phyloP scores from a whole-genome alignment of 495 filamentous ascomycete genomes.

The Neurospora hispaniola region DNA sequence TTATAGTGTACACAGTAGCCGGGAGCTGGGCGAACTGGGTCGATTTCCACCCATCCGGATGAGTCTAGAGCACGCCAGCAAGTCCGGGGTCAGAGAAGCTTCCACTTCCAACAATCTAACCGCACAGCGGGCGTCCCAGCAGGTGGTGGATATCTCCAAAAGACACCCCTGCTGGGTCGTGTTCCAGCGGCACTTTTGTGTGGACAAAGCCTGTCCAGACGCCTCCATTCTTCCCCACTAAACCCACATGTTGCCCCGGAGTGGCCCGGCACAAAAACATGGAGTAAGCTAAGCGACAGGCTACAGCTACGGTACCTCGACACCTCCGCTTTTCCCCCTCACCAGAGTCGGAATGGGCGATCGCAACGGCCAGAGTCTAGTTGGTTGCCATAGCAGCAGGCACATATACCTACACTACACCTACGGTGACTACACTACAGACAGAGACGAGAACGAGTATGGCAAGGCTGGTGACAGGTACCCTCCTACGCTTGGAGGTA shows the following conservation, averaged over 20 bases:
- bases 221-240: background rate
- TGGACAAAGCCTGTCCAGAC: background rate
- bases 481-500: slow-evolving; percentile 7
- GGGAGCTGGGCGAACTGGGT: background rate
- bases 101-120: background rate
- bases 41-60: background rate
- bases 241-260: background rate
- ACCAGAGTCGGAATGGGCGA: slow-evolving; percentile 7
- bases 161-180: background rate
- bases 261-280: background rate
- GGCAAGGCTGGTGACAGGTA: background rate
- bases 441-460: background rate
- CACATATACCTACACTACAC: slow-evolving; percentile 16
- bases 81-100: background rate
- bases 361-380: background rate
- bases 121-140: background rate
- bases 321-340: slow-evolving; percentile 5
- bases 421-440: background rate
- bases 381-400: slow-evolving; percentile 17
- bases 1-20: background rate
- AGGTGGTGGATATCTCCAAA: background rate
- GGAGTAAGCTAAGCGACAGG: background rate
- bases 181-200: background rate
- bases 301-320: background rate
- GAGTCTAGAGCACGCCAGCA: background rate